Evolutionary conservation across 306 rosid species (phyloP).

Genomic region (Clitoria ternatea): DNA sequence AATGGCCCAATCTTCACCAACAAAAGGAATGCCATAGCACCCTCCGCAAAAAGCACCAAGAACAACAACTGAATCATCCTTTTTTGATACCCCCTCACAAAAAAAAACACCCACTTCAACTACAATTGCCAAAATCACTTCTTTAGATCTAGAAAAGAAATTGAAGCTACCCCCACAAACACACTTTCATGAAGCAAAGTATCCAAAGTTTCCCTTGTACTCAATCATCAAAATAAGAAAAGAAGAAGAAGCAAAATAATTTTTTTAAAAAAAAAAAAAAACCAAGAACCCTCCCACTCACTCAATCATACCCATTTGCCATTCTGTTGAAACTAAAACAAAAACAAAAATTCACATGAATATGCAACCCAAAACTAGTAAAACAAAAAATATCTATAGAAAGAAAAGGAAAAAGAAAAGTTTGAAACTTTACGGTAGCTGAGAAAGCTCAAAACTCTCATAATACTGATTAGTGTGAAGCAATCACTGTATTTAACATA

Average conservation of each 20-base stretch:
- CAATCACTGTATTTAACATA: conserved; percentile 18
- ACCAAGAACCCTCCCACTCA: neutral
- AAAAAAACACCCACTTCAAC: neutral
- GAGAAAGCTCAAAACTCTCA: neutral
- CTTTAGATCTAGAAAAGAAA: neutral
- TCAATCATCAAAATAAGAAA: neutral
- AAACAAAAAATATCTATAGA: too few species aligned
- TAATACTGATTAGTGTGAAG: conserved; percentile 12
- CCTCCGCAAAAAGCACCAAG: conserved; percentile 65
- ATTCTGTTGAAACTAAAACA: neutral
- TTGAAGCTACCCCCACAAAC: neutral
- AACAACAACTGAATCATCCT: conserved; percentile 70
- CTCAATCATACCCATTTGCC: conserved; percentile 6
- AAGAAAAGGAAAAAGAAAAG: neutral
- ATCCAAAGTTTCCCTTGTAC: neutral
- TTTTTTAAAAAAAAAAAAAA: neutral
- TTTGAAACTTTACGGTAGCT: neutral
- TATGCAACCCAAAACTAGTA: conserved; percentile 5
- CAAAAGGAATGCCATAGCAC: conserved; percentile 50
- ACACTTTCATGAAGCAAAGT: neutral
- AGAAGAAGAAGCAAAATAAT: neutral
- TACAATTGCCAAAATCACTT: neutral
- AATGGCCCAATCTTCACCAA: conserved; percentile 68
- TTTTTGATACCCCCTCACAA: neutral
- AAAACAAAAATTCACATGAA: neutral